A percentile compares a stretch with the other conserved stretches of the same genome.
Evolutionary conservation across 192 early-diverging fungal genomes (phyloP).

Genomic region (Rhizoclosmatium sp.): DNA sequence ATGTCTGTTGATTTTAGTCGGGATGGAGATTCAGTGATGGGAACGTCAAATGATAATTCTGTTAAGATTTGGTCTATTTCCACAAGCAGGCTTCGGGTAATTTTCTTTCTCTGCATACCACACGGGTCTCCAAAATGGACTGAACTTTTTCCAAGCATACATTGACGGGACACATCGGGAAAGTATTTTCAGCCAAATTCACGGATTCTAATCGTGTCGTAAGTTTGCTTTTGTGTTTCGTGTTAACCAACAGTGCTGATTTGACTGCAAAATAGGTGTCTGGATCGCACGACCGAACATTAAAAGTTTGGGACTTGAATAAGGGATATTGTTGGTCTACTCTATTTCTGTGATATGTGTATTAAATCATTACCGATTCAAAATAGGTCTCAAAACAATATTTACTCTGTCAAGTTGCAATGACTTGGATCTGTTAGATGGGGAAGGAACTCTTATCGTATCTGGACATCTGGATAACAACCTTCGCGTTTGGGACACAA

Average conservation of each 20-base stretch:
- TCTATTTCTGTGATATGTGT: not conserved
- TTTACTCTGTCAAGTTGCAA: conserved; percentile 95
- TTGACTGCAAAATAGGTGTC: conserved; percentile 61
- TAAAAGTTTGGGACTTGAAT: conserved; percentile 95
- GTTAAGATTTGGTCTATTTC: conserved; percentile 85
- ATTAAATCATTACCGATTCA: conserved; percentile 2
- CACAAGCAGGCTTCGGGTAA: conserved; percentile 76
- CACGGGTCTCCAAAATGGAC: not conserved
- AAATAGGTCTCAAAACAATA: conserved; percentile 82
- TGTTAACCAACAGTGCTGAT: not conserved
- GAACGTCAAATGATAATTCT: conserved; percentile 90
- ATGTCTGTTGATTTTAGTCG: conserved; percentile 83
- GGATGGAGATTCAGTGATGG: conserved; percentile 73
- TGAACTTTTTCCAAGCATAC: conserved; percentile 71
- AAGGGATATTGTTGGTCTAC: conserved; percentile 81
- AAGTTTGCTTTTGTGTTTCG: not conserved
- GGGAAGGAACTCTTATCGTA: conserved; percentile 78
- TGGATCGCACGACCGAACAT: conserved; percentile 92
- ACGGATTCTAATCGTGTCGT: conserved; percentile 83
- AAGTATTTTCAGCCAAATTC: conserved; percentile 90
- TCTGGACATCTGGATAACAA: conserved; percentile 96
- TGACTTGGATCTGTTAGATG: conserved; percentile 82
- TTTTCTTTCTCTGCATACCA: not conserved
- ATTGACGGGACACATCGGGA: conserved; percentile 93
- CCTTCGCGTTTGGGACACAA: conserved; percentile 90